These are phyloP conservation scores for Rubroboletus satanas DNA, from an alignment of 768 basidiomycete species.

Conservation along the genomic window DNA sequence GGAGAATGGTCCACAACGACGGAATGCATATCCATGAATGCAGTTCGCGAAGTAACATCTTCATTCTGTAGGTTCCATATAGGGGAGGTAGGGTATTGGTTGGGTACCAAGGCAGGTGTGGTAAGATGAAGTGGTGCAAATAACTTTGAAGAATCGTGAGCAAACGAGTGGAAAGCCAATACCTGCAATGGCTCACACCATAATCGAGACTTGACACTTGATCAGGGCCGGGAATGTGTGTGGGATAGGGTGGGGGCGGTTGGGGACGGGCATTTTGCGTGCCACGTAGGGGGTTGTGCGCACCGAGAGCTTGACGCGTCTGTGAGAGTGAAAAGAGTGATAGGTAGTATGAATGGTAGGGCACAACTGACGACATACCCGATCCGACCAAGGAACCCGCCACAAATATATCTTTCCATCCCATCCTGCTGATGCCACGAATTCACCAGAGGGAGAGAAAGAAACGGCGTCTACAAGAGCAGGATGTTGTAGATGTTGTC, in stretches of 20 bases:
- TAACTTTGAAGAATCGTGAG: background rate
- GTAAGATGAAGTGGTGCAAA: background rate
- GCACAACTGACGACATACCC: background rate
- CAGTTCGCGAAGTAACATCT: too few relatives aligned
- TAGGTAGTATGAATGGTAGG: background rate
- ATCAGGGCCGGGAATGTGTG: background rate
- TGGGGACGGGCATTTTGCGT: background rate
- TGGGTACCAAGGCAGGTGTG: background rate
- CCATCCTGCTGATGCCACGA: background rate
- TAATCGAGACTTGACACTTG: too few relatives aligned
- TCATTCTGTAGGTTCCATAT: too few relatives aligned
- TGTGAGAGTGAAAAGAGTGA: background rate
- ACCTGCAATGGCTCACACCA: background rate
- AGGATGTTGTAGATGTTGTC: background rate
- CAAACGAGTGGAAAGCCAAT: background rate
- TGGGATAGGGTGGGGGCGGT: background rate
- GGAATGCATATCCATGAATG: background rate
- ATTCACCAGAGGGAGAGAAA: slow-evolving; percentile 10
- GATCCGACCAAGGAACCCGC: background rate
- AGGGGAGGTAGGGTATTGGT: too few relatives aligned
- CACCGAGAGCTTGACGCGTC: background rate
- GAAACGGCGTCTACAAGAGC: background rate
- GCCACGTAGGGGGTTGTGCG: background rate
- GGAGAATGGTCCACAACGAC: background rate
- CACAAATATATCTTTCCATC: background rate